These are phyloP conservation scores for Termitomyces heimii DNA, from an alignment of 768 basidiomycete genomes.

Conservation along the genomic window DNA sequence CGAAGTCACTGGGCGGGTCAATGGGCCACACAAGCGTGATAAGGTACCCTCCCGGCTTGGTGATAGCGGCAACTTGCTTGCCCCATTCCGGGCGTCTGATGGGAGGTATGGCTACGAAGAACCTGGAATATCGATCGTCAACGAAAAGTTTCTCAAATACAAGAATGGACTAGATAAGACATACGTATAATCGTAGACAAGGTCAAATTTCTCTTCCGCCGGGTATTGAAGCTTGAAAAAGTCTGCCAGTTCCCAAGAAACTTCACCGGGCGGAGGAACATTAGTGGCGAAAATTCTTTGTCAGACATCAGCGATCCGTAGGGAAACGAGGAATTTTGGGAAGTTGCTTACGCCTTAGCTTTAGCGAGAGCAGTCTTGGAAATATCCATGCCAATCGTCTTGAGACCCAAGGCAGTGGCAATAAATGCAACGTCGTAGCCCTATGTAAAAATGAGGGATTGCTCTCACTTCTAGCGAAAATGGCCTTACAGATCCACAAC, in stretches of 20 bases:
- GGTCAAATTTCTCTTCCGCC: constrained; percentile 35
- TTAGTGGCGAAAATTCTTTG: background rate
- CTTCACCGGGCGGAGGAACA: constrained; percentile 20
- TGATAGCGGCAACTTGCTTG: constrained; percentile 43
- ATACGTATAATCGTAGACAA: constrained; percentile 65
- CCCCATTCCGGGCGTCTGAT: constrained; percentile 50
- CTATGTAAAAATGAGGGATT: constrained; percentile 22
- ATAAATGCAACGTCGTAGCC: constrained; percentile 58
- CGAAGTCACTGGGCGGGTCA: constrained; percentile 32
- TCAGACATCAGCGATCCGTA: background rate
- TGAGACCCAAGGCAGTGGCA: constrained; percentile 39
- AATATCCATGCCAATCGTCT: constrained; percentile 50
- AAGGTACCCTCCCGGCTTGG: constrained; percentile 59
- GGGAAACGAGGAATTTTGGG: background rate
- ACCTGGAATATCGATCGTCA: constrained; percentile 27
- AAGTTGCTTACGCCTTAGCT: constrained; percentile 31
- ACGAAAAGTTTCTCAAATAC: background rate
- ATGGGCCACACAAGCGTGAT: constrained; percentile 59
- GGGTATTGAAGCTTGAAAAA: constrained; percentile 43
- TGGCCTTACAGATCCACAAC: constrained; percentile 42
- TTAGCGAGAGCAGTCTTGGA: constrained; percentile 45
- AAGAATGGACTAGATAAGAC: constrained; percentile 5
- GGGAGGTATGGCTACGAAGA: constrained; percentile 71
- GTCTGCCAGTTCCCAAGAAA: constrained; percentile 36
- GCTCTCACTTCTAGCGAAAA: background rate